Conservation (phyloP, 371 early-diverging fungal genomes). For the Coemansia sp. region DNA sequence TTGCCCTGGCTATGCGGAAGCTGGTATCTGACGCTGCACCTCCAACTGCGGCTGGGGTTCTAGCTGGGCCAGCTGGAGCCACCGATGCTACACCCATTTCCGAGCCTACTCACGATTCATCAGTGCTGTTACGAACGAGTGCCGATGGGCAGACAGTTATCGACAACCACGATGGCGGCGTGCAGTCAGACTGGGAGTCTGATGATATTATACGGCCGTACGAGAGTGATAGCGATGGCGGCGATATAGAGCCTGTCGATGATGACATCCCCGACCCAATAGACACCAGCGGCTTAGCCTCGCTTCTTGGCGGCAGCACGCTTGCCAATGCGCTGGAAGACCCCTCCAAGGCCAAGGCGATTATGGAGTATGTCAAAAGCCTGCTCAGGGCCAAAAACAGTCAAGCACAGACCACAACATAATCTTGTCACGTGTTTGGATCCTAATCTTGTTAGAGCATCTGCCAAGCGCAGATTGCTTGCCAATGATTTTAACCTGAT, state of each 20-base stretch:
- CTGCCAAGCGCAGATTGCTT: background rate
- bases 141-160: background rate
- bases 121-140: constrained; percentile 8
- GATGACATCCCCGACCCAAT: constrained; percentile 39
- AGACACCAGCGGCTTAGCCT: constrained; percentile 44
- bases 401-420: constrained; percentile 2
- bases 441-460: background rate
- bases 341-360: constrained; percentile 43
- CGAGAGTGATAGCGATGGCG: background rate
- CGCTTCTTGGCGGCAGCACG: constrained; percentile 40
- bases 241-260: background rate
- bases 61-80: background rate
- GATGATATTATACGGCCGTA: background rate
- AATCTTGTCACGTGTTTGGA: background rate
- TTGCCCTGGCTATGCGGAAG: constrained; percentile 20
- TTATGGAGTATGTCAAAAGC: constrained; percentile 47
- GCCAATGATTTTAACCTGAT: background rate
- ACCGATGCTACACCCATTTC: background rate
- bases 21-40: constrained; percentile 8
- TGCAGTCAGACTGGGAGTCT: background rate
- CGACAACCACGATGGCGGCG: background rate
- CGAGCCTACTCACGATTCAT: background rate
- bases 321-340: constrained; percentile 50
- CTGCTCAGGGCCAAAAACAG: constrained; percentile 35
- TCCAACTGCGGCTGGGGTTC: background rate